phyloP scores from a whole-genome alignment of 23 red algal species.

The Gracilariopsis chorda region DNA sequence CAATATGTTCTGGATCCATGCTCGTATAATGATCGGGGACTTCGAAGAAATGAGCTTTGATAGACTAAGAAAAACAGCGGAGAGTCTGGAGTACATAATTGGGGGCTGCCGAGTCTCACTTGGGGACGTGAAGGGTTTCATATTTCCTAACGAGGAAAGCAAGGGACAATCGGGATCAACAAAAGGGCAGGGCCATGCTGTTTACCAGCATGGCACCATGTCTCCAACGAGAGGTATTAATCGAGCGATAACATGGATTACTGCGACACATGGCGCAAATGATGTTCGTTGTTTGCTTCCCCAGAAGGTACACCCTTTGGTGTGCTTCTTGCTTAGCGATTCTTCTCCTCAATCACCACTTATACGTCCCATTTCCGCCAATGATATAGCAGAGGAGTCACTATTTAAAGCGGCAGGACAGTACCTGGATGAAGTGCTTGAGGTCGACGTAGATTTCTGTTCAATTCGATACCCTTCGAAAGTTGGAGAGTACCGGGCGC shows the following conservation, averaged over 20 bases:
- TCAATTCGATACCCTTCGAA: slow-evolving; percentile 8
- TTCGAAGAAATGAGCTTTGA: slow-evolving; percentile 50
- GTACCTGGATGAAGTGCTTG: slow-evolving; percentile 14
- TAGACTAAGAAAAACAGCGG: slow-evolving; percentile 10
- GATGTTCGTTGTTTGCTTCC: not conserved
- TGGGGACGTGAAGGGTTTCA: slow-evolving; percentile 51
- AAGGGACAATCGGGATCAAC: not conserved
- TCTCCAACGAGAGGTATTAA: not conserved
- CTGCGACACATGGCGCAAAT: not conserved
- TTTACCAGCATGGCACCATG: not conserved
- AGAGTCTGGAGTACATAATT: slow-evolving; percentile 73
- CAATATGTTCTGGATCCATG: slow-evolving; percentile 88
- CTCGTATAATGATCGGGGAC: slow-evolving; percentile 53
- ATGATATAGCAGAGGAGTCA: not conserved
- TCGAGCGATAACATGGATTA: not conserved
- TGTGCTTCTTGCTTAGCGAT: slow-evolving; percentile 18
- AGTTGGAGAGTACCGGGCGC: not conserved
- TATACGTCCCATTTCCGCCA: not conserved
- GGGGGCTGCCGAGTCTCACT: slow-evolving; percentile 64
- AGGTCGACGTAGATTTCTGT: not conserved
- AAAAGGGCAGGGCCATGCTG: not conserved
- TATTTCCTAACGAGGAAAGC: not conserved
- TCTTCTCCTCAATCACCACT: slow-evolving; percentile 9
- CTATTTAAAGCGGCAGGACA: slow-evolving; percentile 6
- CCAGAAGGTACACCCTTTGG: not conserved